Base-by-base conservation (phyloP, 176 grass and related monocot genomes). In the Carex parvula region DNA sequence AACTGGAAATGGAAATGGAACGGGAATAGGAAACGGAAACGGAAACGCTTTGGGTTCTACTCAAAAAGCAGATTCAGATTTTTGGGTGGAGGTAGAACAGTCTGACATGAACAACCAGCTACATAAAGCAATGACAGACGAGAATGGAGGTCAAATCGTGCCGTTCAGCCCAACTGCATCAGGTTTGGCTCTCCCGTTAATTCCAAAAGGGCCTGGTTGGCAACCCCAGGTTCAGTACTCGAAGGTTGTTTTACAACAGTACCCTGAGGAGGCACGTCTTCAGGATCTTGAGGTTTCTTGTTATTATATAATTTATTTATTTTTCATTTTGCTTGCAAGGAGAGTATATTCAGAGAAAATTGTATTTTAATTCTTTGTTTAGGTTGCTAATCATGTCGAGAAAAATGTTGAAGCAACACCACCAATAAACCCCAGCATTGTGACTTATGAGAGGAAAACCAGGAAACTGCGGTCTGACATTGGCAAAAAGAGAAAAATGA, bases 211-310 rank as follows among this genome's bases (percentile, higher is more conserved):
- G 48, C 52, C 83, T 55, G 86, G 56, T n/a, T 91, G 87, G 87
- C 89, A 88, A 70, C 96, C 92, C 42, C 87, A 85, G 79, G 17
- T 99, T 86, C 93, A 90, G 33, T 99, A 55, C 68, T 85, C 91
- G 63, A 92, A 73, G 82, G 96, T 99, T 64, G 80, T 99, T 73
- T 83, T 99, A 63, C 91, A 89, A 84, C 62, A 87, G 89, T 89
- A 83, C 64, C 70, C 91, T 84, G 85, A 91, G 26, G 86, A 95
- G 77, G 76, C 88, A 37, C 82, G 89, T 3, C 58, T 89, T 81
- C 91, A 89, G 87, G 85, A 98, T 93, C 54, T 95, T 48, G 83
- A 29, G 87, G 92, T 94, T 88, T 74, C 46, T 79, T 62, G 53
- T 70, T 59, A 56, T 88, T 76, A 39, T 71, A 2, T 32, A 21